phyloP scores from a whole-genome alignment of 306 rosid species.

The Quercus bicolor region DNA sequence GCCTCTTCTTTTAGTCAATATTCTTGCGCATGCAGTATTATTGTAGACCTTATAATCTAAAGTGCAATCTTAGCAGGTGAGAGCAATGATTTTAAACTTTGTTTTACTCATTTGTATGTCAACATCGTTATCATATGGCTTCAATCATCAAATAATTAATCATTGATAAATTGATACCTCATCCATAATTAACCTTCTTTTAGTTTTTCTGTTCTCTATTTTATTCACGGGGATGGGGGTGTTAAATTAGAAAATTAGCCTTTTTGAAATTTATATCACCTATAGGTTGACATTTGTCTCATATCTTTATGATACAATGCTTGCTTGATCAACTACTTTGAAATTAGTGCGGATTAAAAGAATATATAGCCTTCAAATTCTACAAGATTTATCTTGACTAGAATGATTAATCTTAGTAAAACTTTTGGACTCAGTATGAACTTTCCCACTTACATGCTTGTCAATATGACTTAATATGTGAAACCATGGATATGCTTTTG shows the following conservation, averaged over 20 bases:
- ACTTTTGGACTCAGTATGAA: background rate
- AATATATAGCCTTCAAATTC: background rate
- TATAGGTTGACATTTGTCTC: background rate
- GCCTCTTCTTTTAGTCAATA: background rate
- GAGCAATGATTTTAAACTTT: constrained; percentile 1
- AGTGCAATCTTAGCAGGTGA: constrained; percentile 6
- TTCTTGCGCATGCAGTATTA: background rate
- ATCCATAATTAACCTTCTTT: background rate
- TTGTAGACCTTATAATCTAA: background rate
- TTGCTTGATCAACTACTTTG: background rate
- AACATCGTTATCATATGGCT: background rate
- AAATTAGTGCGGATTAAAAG: background rate
- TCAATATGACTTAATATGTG: background rate
- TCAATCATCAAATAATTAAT: constrained; percentile 6
- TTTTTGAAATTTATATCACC: constrained; percentile 19
- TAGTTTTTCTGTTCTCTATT: background rate
- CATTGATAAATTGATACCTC: constrained; percentile 13
- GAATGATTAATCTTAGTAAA: background rate
- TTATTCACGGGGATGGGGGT: no score
- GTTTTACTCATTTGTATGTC: background rate
- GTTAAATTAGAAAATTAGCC: background rate
- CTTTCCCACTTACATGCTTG: background rate
- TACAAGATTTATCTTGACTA: constrained; percentile 3
- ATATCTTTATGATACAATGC: background rate
- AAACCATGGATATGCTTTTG: background rate